Conservation (phyloP, 345 rosid genomes). For the Populus simonii region DNA sequence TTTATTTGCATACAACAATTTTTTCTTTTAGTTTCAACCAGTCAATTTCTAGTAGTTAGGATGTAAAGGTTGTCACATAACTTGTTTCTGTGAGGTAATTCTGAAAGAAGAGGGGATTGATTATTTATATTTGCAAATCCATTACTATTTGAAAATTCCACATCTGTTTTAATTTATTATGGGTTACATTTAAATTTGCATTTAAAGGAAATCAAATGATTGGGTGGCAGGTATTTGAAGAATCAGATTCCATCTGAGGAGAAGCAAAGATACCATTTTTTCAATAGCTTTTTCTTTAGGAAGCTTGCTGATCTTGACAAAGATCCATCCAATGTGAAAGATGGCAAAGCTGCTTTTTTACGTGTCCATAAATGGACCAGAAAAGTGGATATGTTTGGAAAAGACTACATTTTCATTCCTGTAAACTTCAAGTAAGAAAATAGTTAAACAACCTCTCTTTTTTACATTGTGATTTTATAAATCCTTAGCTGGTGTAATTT, state of each 20-base stretch:
- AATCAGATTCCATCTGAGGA: constrained; percentile 66
- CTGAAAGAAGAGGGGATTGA: neutral
- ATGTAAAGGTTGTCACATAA: neutral
- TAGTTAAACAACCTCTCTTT: constrained; percentile 1
- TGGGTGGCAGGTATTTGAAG: constrained; percentile 71
- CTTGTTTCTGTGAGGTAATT: neutral
- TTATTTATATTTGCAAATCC: neutral
- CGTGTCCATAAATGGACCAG: constrained; percentile 99
- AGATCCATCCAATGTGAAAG: constrained; percentile 91
- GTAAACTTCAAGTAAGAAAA: constrained; percentile 80
- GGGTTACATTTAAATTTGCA: neutral
- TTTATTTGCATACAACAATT: too few species aligned
- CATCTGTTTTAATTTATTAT: neutral
- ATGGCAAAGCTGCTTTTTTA: constrained; percentile 93
- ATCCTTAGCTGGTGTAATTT: constrained; percentile 16
- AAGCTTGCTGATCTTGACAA: constrained; percentile 98
- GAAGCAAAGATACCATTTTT: constrained; percentile 72
- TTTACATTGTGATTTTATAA: constrained; percentile 1
- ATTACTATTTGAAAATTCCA: neutral
- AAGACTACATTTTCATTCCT: constrained; percentile 89
- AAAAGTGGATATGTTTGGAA: constrained; percentile 86
- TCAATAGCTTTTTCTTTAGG: constrained; percentile 96
- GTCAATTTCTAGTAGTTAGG: neutral
- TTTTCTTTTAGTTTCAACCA: neutral
- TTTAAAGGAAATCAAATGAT: neutral